Evolutionary conservation across 2,329 filamentous ascomycete species (phyloP).

Genomic region (Aspergillus thermomutatus): DNA sequence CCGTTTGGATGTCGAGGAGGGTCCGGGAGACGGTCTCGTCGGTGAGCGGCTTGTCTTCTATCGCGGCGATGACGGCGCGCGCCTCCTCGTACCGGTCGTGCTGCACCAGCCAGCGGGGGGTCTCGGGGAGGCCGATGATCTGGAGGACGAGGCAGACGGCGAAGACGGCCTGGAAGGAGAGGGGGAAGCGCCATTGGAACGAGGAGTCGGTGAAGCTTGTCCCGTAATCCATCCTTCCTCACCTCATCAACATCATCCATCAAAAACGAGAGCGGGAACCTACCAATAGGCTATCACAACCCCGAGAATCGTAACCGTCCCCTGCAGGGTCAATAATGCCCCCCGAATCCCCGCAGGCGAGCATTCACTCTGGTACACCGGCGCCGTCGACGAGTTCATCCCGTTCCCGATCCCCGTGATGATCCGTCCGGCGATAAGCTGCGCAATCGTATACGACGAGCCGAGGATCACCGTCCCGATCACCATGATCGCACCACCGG

Average conservation of each 20-base stretch:
- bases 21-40: slow-evolving; percentile 12
- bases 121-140: slow-evolving; percentile 27
- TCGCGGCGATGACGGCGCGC: slow-evolving; percentile 20
- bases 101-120: slow-evolving; percentile 29
- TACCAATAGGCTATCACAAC: slow-evolving; percentile 21
- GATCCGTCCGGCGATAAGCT: slow-evolving; percentile 48
- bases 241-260: slow-evolving; percentile 11
- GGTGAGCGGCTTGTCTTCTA: slow-evolving; percentile 9
- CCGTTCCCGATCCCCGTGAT: slow-evolving; percentile 42
- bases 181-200: slow-evolving; percentile 26
- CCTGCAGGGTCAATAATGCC: slow-evolving; percentile 23
- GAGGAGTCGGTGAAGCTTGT: slow-evolving; percentile 38
- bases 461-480: slow-evolving; percentile 30
- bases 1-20: slow-evolving; percentile 20
- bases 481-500: slow-evolving; percentile 38
- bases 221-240: slow-evolving; percentile 37
- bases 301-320: slow-evolving; percentile 24
- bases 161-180: slow-evolving; percentile 28
- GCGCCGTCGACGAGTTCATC: slow-evolving; percentile 24
- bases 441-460: slow-evolving; percentile 39
- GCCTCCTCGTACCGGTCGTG: slow-evolving; percentile 25
- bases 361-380: slow-evolving; percentile 32
- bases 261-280: slow-evolving; percentile 22
- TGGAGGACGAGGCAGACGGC: slow-evolving; percentile 24
- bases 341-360: slow-evolving; percentile 24